Evolutionary conservation across 1,284 basidiomycete genomes (phyloP).

Genomic region (Apiotrichum gamsii): DNA sequence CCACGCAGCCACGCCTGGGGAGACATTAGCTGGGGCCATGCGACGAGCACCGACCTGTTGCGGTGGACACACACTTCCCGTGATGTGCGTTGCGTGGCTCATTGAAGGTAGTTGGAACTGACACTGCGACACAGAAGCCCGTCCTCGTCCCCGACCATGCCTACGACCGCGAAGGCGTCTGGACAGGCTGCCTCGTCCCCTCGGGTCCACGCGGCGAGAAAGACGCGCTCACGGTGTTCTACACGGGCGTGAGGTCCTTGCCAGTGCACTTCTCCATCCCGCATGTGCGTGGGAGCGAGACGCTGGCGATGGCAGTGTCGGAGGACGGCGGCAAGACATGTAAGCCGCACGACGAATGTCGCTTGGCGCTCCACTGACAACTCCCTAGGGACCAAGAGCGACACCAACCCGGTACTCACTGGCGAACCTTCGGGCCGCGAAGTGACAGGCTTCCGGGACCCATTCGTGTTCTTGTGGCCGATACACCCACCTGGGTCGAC

Average conservation of each 20-base stretch:
- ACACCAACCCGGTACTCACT: slow-evolving; percentile 13
- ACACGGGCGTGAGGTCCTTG: slow-evolving; percentile 7
- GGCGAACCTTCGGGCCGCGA: slow-evolving; percentile 8
- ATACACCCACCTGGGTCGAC: too few relatives aligned
- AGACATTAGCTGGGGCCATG: slow-evolving; percentile 23
- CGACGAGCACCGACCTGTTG: slow-evolving; percentile 15
- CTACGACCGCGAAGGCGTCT: slow-evolving; percentile 20
- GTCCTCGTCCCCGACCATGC: slow-evolving; percentile 5
- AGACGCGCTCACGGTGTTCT: slow-evolving; percentile 8
- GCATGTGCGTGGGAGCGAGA: slow-evolving; percentile 16
- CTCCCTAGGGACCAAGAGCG: slow-evolving; percentile 16
- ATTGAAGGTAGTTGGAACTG: not conserved
- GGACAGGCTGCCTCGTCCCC: slow-evolving; percentile 19
- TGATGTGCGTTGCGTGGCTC: not conserved
- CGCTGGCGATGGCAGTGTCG: slow-evolving; percentile 13
- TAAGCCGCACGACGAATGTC: too few relatives aligned
- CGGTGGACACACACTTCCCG: slow-evolving; percentile 12
- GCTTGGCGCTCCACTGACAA: too few relatives aligned
- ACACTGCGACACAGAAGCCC: not conserved
- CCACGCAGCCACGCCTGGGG: slow-evolving; percentile 15
- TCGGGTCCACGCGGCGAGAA: not conserved
- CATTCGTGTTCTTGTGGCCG: slow-evolving; percentile 17
- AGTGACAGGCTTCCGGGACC: slow-evolving; percentile 23
- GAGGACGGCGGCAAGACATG: slow-evolving; percentile 18
- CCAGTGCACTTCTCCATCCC: slow-evolving; percentile 10